Evolutionary conservation across 352 stramenopile species (phyloP).

Genomic region (Pythium biforme): DNA sequence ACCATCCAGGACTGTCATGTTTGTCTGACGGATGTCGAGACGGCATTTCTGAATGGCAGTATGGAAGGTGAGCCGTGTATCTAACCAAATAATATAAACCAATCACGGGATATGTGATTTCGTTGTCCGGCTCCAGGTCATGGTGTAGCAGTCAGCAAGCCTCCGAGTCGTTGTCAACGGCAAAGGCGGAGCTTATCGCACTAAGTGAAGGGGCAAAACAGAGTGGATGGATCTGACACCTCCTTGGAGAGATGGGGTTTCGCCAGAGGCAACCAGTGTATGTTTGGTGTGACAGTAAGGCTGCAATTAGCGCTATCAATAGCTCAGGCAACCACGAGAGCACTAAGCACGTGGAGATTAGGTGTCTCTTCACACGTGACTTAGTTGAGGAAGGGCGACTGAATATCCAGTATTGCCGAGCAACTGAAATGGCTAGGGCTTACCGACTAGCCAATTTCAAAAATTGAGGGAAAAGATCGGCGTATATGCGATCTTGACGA

Average conservation of each 20-base stretch:
- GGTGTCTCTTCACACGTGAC: conserved; percentile 1
- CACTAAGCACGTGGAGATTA: conserved; percentile 2
- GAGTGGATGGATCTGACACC: background rate
- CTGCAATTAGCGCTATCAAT: conserved; percentile 7
- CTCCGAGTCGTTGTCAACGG: background rate
- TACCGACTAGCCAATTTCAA: conserved; percentile 1
- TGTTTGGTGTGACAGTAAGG: conserved; percentile 1
- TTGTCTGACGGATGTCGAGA: background rate
- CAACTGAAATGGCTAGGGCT: background rate
- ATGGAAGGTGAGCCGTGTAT: conserved; percentile 3
- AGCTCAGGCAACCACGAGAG: background rate
- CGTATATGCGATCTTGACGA: background rate
- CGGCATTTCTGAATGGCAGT: background rate
- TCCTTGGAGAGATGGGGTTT: conserved; percentile 3
- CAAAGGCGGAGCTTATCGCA: background rate
- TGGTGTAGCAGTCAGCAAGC: conserved; percentile 16
- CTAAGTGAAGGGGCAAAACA: conserved; percentile 1
- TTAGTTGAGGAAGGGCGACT: background rate
- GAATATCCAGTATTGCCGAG: background rate
- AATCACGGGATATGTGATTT: conserved; percentile 15
- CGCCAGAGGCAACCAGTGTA: background rate
- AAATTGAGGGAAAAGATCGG: conserved; percentile 2
- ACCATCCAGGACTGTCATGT: background rate
- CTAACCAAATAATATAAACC: conserved; percentile 12
- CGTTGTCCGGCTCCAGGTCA: conserved; percentile 9